These are phyloP conservation scores for Fraxinus anomala DNA, from an alignment of 257 asterid species.

Conservation along the genomic window DNA sequence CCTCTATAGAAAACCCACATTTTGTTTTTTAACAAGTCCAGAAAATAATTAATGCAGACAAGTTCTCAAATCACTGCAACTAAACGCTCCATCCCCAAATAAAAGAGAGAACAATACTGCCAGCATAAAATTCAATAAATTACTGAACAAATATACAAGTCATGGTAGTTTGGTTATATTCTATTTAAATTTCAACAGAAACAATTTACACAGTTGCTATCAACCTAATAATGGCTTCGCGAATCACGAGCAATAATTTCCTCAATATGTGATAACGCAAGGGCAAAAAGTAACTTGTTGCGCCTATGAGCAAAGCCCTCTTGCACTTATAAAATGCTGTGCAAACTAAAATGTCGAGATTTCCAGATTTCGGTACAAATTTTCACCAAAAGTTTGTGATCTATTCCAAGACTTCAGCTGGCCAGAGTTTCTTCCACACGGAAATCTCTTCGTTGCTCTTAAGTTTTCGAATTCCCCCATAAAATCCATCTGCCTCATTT, in stretches of 20 bases:
- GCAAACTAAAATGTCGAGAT: constrained; percentile 8
- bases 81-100: background rate
- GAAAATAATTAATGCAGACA: background rate
- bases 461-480: constrained; percentile 72
- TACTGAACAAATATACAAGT: constrained; percentile 6
- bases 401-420: constrained; percentile 65
- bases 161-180: constrained; percentile 17
- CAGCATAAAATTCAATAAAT: constrained; percentile 1
- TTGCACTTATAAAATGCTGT: constrained; percentile 8
- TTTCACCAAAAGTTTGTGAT: constrained; percentile 1
- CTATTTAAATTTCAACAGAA: constrained; percentile 25
- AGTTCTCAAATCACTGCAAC: constrained; percentile 1
- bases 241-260: constrained; percentile 16
- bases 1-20: too few species aligned
- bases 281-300: constrained; percentile 17
- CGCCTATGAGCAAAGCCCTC: background rate
- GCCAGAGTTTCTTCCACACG: constrained; percentile 73
- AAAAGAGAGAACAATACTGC: background rate
- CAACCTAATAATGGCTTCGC: constrained; percentile 17
- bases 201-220: constrained; percentile 23
- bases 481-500: constrained; percentile 72
- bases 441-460: constrained; percentile 48
- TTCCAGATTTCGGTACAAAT: background rate
- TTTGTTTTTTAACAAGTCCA: too few species aligned
- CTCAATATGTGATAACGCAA: constrained; percentile 14